Evolutionary conservation across 169 alveolate genomes (phyloP).

Genomic region (Plasmodium sp.): DNA sequence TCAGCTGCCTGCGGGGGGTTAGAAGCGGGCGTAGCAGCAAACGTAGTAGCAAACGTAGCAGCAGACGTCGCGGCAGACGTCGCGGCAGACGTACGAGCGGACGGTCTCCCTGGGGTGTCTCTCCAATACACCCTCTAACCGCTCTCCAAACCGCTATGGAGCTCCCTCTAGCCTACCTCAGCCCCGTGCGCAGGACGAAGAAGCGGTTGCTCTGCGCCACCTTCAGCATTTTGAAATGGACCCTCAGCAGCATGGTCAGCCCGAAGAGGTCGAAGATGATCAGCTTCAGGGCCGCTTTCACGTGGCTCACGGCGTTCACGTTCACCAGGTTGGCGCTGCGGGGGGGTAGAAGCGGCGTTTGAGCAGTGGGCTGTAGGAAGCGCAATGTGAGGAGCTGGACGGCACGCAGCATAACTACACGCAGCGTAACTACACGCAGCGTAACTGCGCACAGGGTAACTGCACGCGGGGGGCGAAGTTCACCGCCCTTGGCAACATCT

Average conservation of each 20-base stretch:
- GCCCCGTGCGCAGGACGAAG: conserved; percentile 15
- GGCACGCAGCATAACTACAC: too few species aligned
- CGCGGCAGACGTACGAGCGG: background rate
- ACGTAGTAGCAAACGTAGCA: background rate
- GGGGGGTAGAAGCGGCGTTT: background rate
- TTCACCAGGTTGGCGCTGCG: conserved; percentile 20
- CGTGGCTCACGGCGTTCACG: conserved; percentile 35
- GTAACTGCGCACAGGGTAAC: too few species aligned
- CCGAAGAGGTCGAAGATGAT: conserved; percentile 49
- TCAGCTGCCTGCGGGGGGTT: background rate
- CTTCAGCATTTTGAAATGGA: conserved; percentile 17
- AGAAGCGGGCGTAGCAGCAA: background rate
- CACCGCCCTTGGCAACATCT: background rate
- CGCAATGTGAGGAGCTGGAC: too few species aligned
- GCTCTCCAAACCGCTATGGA: too few species aligned
- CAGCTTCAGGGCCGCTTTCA: conserved; percentile 16
- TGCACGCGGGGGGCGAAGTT: background rate
- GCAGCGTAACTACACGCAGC: too few species aligned
- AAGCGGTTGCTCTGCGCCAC: background rate
- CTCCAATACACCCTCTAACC: background rate
- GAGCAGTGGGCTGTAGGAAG: too few species aligned
- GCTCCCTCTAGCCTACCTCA: conserved; percentile 1
- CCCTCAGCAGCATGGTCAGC: conserved; percentile 36
- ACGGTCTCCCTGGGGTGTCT: background rate
- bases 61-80: too few species aligned